Percentiles rank a stretch among this genome's conserved stretches.
These are phyloP conservation scores for Epichloe typhina DNA, from an alignment of 2,329 filamentous ascomycete species.

Conservation along the genomic window DNA sequence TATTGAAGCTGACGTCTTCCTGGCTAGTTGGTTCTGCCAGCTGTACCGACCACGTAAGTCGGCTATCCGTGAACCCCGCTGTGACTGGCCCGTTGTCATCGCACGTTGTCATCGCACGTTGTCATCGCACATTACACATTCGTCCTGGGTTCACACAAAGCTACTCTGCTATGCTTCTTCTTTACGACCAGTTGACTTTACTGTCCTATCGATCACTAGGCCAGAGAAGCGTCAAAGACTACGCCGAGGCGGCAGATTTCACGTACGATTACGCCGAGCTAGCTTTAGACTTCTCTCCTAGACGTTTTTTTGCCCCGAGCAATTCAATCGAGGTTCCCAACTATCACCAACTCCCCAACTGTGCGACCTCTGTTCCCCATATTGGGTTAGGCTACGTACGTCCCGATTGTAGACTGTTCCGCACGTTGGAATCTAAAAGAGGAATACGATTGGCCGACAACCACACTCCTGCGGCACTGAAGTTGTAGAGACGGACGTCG, in stretches of 20 bases:
- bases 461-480: not conserved
- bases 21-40: too few species aligned
- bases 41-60: not conserved
- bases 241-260: not conserved
- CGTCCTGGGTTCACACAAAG: not conserved
- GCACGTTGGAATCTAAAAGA: not conserved
- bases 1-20: too few species aligned
- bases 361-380: not conserved
- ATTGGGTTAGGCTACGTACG: not conserved
- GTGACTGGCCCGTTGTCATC: conserved; percentile 1
- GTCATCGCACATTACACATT: not conserved
- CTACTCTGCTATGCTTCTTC: not conserved
- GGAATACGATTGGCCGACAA: not conserved
- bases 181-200: not conserved
- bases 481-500: not conserved
- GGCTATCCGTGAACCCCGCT: not conserved
- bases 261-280: not conserved
- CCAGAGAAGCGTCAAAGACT: not conserved
- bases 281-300: not conserved
- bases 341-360: not conserved
- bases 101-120: not conserved
- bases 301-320: not conserved
- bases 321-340: not conserved
- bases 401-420: not conserved
- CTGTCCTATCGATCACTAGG: not conserved